Conservation (phyloP, 768 basidiomycete species). For the Termitomyces sp. region DNA sequence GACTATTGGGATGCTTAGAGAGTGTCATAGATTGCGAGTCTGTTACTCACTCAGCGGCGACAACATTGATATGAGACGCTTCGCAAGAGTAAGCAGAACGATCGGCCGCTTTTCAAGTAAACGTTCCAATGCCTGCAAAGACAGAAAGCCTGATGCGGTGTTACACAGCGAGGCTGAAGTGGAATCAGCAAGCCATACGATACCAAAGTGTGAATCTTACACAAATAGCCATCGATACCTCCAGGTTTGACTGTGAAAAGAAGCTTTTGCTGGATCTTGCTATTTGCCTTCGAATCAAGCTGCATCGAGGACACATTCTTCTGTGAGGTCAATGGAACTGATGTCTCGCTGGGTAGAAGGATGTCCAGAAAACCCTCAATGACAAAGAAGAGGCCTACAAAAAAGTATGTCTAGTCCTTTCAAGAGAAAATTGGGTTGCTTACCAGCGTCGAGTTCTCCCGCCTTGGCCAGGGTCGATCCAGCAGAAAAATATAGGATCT, state of each 20-base stretch:
- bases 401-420: constrained; percentile 2
- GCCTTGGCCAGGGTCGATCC: constrained; percentile 84
- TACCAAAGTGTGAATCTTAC: constrained; percentile 30
- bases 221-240: constrained; percentile 95
- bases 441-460: constrained; percentile 85
- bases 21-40: background rate
- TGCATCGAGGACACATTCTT: constrained; percentile 7
- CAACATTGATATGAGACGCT: constrained; percentile 90
- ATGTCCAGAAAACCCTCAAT: constrained; percentile 97
- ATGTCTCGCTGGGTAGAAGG: constrained; percentile 53
- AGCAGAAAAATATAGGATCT: constrained; percentile 88
- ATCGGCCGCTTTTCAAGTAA: constrained; percentile 93
- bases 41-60: constrained; percentile 78
- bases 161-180: constrained; percentile 80
- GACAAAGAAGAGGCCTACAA: constrained; percentile 80
- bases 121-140: constrained; percentile 81
- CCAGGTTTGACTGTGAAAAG: constrained; percentile 91
- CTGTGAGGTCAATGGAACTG: constrained; percentile 16
- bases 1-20: constrained; percentile 40
- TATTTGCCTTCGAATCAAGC: constrained; percentile 10
- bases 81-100: constrained; percentile 91
- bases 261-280: constrained; percentile 48
- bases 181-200: background rate
- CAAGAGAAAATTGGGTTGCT: constrained; percentile 4
- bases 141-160: constrained; percentile 89